phyloP scores from a whole-genome alignment of 1,284 basidiomycete genomes.

The Athelia sp. region DNA sequence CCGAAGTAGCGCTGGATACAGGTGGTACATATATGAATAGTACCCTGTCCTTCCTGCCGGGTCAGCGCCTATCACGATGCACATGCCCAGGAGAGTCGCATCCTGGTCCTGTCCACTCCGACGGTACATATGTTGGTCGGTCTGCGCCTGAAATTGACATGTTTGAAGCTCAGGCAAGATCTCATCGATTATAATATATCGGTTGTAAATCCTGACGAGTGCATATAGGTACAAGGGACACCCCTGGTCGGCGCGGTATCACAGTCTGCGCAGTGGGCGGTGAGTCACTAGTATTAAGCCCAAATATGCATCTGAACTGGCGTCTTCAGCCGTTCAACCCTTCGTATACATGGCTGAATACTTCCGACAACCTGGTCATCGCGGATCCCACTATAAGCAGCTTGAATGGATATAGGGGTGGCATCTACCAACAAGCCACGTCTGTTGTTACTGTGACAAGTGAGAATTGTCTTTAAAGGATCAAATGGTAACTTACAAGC shows the following conservation, averaged over 20 bases:
- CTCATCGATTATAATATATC: background rate
- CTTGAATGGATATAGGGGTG: constrained; percentile 50
- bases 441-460: constrained; percentile 27
- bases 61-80: constrained; percentile 56
- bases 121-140: constrained; percentile 55
- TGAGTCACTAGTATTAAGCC: too few relatives aligned
- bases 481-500: background rate
- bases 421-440: constrained; percentile 48
- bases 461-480: background rate
- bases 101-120: constrained; percentile 51
- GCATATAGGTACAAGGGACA: constrained; percentile 21
- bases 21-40: constrained; percentile 29
- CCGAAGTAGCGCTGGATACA: constrained; percentile 31
- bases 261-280: constrained; percentile 20
- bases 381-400: constrained; percentile 34
- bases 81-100: constrained; percentile 61
- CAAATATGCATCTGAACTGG: too few relatives aligned
- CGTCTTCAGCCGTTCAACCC: constrained; percentile 15
- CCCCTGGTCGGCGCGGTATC: constrained; percentile 12
- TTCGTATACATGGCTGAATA: constrained; percentile 6
- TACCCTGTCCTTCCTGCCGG: constrained; percentile 54
- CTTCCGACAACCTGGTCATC: constrained; percentile 24
- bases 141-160: constrained; percentile 69
- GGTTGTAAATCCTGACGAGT: too few relatives aligned
- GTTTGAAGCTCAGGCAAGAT: constrained; percentile 45